Conservation (phyloP, 768 basidiomycete species). For the Lactarius evosmus region DNA sequence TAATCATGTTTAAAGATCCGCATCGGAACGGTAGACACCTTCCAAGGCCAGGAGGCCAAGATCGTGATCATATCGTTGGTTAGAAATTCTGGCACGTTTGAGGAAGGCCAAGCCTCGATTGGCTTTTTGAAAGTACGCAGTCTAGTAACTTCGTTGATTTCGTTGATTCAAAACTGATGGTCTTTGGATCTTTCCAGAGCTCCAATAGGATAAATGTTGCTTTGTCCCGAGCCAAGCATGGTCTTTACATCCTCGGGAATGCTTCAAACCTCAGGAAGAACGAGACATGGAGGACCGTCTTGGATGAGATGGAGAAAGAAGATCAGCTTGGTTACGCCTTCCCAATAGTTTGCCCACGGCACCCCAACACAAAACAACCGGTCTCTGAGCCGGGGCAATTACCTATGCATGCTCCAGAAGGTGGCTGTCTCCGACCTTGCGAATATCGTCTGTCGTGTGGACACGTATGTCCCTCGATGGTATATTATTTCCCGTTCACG, state of each 20-base stretch:
- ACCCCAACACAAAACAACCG: neutral
- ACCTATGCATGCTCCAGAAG: constrained; percentile 26
- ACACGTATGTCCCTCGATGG: constrained; percentile 34
- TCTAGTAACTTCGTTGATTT: neutral
- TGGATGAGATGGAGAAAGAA: constrained; percentile 52
- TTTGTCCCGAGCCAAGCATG: constrained; percentile 69
- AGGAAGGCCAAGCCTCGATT: constrained; percentile 42
- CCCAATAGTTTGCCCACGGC: constrained; percentile 25
- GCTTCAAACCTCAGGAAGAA: constrained; percentile 51
- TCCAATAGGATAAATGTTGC: constrained; percentile 49
- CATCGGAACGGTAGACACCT: constrained; percentile 74
- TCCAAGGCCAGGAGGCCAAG: constrained; percentile 71
- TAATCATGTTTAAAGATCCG: constrained; percentile 44
- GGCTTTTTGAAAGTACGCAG: constrained; percentile 67
- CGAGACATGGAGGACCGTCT: constrained; percentile 54
- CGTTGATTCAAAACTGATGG: constrained; percentile 34
- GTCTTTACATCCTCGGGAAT: constrained; percentile 72
- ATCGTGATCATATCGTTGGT: constrained; percentile 75
- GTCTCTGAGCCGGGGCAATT: constrained; percentile 25
- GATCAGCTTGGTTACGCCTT: constrained; percentile 31
- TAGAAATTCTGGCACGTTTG: constrained; percentile 57
- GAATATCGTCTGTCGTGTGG: constrained; percentile 33
- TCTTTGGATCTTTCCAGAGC: constrained; percentile 31
- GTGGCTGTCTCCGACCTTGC: constrained; percentile 36
- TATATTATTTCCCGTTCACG: constrained; percentile 5